Evolutionary conservation across 306 rosid genomes (phyloP).

Genomic region (Cercis canadensis): DNA sequence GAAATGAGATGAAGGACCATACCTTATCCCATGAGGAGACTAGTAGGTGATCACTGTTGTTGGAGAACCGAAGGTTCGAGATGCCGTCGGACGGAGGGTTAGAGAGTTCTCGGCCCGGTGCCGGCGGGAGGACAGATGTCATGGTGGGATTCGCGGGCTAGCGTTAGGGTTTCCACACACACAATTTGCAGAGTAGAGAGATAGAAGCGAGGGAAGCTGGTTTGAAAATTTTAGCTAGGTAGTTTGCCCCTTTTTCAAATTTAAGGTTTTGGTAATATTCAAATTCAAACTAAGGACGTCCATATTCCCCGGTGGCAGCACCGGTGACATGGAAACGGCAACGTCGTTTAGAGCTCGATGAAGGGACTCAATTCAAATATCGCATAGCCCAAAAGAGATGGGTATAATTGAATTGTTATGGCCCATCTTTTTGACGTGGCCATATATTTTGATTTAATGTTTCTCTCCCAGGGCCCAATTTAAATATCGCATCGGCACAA

Average conservation of each 20-base stretch:
- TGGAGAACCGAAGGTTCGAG: slow-evolving; percentile 91
- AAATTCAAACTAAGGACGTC: slow-evolving; percentile 24
- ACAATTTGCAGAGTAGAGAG: slow-evolving; percentile 6
- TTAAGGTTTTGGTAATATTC: neutral
- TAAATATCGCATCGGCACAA: too few relatives aligned
- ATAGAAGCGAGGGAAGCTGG: slow-evolving; percentile 46
- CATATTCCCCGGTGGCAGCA: neutral
- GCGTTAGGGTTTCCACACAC: neutral
- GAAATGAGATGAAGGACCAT: neutral
- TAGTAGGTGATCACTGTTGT: slow-evolving; percentile 81
- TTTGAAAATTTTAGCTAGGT: slow-evolving; percentile 42
- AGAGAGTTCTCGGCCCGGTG: slow-evolving; percentile 77
- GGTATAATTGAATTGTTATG: too few relatives aligned
- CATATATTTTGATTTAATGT: too few relatives aligned
- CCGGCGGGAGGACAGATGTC: slow-evolving; percentile 59
- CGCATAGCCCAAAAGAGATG: neutral
- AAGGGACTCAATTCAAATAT: neutral
- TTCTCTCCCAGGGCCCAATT: neutral
- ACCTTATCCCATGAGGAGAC: slow-evolving; percentile 99
- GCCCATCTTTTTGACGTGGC: too few relatives aligned
- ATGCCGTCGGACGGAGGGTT: slow-evolving; percentile 91
- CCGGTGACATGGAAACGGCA: neutral
- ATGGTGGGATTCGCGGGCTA: slow-evolving; percentile 35
- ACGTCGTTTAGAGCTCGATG: neutral
- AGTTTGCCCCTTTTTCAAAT: neutral